These are phyloP conservation scores for Favolaschia claudopus DNA, from an alignment of 768 basidiomycete genomes.

Conservation along the genomic window DNA sequence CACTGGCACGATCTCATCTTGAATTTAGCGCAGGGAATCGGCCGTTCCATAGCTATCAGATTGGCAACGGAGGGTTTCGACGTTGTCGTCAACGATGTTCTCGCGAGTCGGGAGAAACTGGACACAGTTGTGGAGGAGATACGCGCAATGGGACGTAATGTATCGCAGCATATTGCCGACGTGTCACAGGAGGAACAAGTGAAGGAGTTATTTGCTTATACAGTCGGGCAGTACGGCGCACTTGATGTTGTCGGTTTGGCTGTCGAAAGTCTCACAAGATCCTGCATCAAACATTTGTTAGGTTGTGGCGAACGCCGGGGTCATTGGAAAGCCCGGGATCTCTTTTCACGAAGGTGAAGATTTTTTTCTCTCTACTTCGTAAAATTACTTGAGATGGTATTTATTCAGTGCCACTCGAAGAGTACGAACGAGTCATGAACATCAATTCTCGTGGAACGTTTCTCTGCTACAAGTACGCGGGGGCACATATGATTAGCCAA, in stretches of 20 bases:
- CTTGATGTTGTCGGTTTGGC: constrained; percentile 40
- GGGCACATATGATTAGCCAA: constrained; percentile 13
- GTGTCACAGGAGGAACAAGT: constrained; percentile 34
- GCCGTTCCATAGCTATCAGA: constrained; percentile 41
- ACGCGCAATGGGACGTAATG: constrained; percentile 3
- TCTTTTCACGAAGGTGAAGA: neutral
- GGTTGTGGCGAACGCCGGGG: constrained; percentile 44
- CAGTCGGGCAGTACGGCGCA: constrained; percentile 29
- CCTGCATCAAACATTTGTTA: constrained; percentile 3
- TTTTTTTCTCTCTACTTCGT: no score
- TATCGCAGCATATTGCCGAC: constrained; percentile 15
- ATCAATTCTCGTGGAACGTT: constrained; percentile 4
- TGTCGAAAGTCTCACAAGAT: neutral
- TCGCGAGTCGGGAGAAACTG: constrained; percentile 24
- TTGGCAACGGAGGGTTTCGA: constrained; percentile 46
- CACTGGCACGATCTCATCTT: neutral
- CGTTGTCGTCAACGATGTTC: constrained; percentile 44
- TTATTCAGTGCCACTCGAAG: neutral
- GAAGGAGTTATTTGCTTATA: constrained; percentile 29
- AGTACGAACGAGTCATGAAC: constrained; percentile 12
- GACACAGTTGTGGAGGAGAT: constrained; percentile 22
- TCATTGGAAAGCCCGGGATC: neutral
- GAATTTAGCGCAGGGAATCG: constrained; percentile 30
- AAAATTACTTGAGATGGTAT: neutral
- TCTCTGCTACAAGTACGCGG: constrained; percentile 19